Conservation (phyloP, 2,329 filamentous ascomycete species). For the Curvularia spicifera region DNA sequence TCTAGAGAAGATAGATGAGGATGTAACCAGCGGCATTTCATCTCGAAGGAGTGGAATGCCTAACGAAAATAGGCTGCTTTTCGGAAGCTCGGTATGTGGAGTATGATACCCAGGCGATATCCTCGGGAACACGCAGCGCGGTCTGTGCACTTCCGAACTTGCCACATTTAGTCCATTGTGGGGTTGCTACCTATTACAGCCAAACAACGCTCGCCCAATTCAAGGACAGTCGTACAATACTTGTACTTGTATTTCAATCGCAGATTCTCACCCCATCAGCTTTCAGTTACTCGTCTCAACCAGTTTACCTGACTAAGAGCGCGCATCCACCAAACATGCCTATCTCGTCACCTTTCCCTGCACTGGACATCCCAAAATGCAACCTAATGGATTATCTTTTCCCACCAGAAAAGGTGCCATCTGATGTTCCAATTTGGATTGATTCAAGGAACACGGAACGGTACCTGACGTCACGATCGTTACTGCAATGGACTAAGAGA, state of each 20-base stretch:
- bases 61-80: slow-evolving; percentile 20
- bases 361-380: slow-evolving; percentile 54
- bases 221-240: neutral
- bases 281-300: neutral
- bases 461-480: slow-evolving; percentile 54
- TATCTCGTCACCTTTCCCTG: slow-evolving; percentile 53
- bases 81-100: slow-evolving; percentile 33
- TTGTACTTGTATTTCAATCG: neutral
- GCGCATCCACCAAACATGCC: slow-evolving; percentile 42
- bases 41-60: slow-evolving; percentile 15
- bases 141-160: slow-evolving; percentile 30
- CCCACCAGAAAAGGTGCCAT: slow-evolving; percentile 33
- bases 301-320: slow-evolving; percentile 7
- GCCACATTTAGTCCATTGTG: slow-evolving; percentile 20
- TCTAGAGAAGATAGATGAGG: neutral
- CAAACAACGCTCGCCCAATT: neutral
- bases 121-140: slow-evolving; percentile 28
- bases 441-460: slow-evolving; percentile 54
- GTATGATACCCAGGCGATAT: slow-evolving; percentile 31
- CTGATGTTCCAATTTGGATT: slow-evolving; percentile 59
- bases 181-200: slow-evolving; percentile 19
- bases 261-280: neutral
- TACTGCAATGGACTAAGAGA: slow-evolving; percentile 58
- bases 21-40: slow-evolving; percentile 11
- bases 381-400: slow-evolving; percentile 51